Evolutionary conservation across 257 asterid genomes (phyloP).

Genomic region (Fraxinus cuspidata): DNA sequence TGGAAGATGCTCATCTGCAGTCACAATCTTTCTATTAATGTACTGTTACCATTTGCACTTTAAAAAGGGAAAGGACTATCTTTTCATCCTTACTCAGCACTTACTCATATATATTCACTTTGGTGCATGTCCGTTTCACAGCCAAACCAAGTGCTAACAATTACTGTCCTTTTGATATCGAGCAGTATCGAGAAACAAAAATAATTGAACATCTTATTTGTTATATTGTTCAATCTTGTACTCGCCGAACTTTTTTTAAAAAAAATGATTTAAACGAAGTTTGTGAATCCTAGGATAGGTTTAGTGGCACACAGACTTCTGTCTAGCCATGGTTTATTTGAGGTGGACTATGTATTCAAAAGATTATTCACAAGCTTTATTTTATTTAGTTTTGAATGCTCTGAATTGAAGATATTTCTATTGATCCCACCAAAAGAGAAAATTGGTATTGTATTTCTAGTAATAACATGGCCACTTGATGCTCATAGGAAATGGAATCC

Average conservation of each 20-base stretch:
- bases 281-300: neutral
- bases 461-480: too few relatives aligned
- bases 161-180: neutral
- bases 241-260: too few relatives aligned
- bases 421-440: neutral
- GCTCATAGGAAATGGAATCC: too few relatives aligned
- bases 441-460: neutral
- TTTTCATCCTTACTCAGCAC: conserved; percentile 13
- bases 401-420: neutral
- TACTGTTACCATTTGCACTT: neutral
- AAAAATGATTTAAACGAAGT: neutral
- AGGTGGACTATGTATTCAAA: neutral
- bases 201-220: too few relatives aligned
- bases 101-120: conserved; percentile 4
- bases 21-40: conserved; percentile 15
- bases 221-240: too few relatives aligned
- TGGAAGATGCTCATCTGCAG: conserved; percentile 23
- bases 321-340: neutral
- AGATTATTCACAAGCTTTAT: neutral
- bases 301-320: neutral
- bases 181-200: too few relatives aligned
- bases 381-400: neutral
- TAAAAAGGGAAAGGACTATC: neutral
- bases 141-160: conserved; percentile 3
- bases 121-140: conserved; percentile 32